Evolutionary conservation across 768 basidiomycete species (phyloP).

Genomic region (Boletus reticuloceps): DNA sequence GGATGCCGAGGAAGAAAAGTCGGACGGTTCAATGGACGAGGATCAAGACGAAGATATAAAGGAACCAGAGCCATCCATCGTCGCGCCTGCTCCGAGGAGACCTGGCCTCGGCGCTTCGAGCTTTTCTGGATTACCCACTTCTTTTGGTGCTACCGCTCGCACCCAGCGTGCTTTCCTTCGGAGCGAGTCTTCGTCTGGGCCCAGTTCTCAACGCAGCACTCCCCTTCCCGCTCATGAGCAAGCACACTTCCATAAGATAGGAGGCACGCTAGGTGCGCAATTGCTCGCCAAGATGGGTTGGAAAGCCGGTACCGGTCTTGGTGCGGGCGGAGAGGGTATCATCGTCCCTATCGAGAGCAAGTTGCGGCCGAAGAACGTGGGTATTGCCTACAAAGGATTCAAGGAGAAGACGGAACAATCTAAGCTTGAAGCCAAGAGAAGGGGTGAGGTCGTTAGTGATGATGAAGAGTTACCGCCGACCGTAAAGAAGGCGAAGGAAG

Average conservation of each 20-base stretch:
- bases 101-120: constrained; percentile 26
- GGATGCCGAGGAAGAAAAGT: constrained; percentile 32
- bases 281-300: constrained; percentile 97
- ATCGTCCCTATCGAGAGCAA: constrained; percentile 87
- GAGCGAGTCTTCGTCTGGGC: constrained; percentile 38
- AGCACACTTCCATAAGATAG: constrained; percentile 80
- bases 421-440: constrained; percentile 72
- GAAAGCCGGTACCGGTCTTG: constrained; percentile 79
- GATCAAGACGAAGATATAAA: constrained; percentile 37
- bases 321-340: constrained; percentile 73
- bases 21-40: constrained; percentile 34
- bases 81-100: constrained; percentile 18
- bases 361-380: constrained; percentile 79
- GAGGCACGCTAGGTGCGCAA: constrained; percentile 77
- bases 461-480: constrained; percentile 47
- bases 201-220: constrained; percentile 42
- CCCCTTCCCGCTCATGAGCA: constrained; percentile 63
- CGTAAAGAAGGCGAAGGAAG: constrained; percentile 43
- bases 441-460: constrained; percentile 73
- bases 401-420: constrained; percentile 86
- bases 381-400: constrained; percentile 85
- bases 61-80: constrained; percentile 29
- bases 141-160: constrained; percentile 39
- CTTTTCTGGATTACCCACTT: constrained; percentile 30
- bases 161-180: constrained; percentile 56